These are phyloP conservation scores for Cladosporium oxysporum DNA, from an alignment of 2,329 filamentous ascomycete genomes.

Conservation along the genomic window DNA sequence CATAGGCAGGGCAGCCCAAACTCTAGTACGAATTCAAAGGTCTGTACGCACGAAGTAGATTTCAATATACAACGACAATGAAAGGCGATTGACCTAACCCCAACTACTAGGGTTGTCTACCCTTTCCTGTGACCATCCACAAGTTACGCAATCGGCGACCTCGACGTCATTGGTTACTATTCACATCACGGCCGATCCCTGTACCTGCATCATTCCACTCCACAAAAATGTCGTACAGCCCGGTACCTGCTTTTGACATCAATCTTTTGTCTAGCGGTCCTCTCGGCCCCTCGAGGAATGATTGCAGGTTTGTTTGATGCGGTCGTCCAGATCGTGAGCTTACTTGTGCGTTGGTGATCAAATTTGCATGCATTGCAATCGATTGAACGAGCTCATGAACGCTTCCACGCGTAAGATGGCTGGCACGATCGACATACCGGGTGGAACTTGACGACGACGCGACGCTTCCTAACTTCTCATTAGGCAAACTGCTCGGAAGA, in stretches of 20 bases:
- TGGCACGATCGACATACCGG: slow-evolving; percentile 1
- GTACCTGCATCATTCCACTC: background rate
- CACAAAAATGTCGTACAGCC: slow-evolving; percentile 1
- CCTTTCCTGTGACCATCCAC: background rate
- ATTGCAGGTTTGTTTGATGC: background rate
- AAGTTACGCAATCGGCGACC: background rate
- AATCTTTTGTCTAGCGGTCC: background rate
- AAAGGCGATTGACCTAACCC: background rate
- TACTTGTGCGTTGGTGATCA: background rate
- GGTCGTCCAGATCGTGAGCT: background rate
- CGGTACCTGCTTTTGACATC: background rate
- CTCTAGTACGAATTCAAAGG: background rate
- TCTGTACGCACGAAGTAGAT: background rate
- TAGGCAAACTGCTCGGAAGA: background rate
- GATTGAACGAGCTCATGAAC: background rate
- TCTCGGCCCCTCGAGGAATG: background rate
- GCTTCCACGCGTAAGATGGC: background rate
- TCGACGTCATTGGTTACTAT: background rate
- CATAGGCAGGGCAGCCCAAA: background rate
- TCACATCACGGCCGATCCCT: background rate
- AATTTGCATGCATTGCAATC: background rate
- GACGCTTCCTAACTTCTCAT: background rate
- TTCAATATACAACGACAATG: background rate
- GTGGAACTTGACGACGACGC: slow-evolving; percentile 18
- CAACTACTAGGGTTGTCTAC: background rate